A percentile compares a stretch with the other conserved stretches of the same genome.
Evolutionary conservation across 805 yeast species (phyloP).

Genomic region (fission yeast (Schizosaccharomyces pombe)): DNA sequence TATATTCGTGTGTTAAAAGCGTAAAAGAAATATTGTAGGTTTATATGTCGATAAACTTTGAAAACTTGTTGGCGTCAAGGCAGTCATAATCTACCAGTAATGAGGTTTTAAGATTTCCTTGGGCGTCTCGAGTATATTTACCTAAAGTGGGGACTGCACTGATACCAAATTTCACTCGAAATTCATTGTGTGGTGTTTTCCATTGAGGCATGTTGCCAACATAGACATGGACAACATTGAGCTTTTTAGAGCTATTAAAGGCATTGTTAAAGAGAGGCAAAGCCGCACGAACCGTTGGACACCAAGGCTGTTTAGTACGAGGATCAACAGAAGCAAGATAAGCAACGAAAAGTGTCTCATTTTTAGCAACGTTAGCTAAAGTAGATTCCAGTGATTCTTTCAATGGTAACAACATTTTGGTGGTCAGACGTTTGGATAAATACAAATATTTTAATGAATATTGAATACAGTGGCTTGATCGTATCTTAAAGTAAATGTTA

Average conservation of each 20-base stretch:
- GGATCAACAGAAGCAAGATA: not conserved
- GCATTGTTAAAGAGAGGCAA: not conserved
- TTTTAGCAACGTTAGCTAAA: not conserved
- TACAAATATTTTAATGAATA: too few species aligned
- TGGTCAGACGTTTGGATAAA: too few species aligned
- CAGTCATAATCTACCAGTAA: constrained; percentile 1
- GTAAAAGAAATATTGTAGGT: too few species aligned
- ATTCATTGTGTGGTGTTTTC: not conserved
- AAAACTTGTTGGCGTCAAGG: not conserved
- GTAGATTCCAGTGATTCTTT: not conserved
- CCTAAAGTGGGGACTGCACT: constrained; percentile 1
- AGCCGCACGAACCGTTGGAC: constrained; percentile 2
- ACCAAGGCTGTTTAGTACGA: constrained; percentile 3
- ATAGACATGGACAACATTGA: not conserved
- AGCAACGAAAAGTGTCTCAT: not conserved
- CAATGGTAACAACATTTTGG: not conserved
- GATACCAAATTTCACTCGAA: not conserved
- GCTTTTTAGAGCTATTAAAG: not conserved
- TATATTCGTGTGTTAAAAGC: too few species aligned
- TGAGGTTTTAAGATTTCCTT: not conserved
- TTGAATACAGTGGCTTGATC: too few species aligned
- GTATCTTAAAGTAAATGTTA: too few species aligned
- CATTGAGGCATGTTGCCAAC: not conserved
- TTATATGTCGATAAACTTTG: not conserved
- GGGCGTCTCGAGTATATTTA: not conserved